phyloP scores from a whole-genome alignment of 2,329 filamentous ascomycete genomes.

The Colletotrichum sp. region DNA sequence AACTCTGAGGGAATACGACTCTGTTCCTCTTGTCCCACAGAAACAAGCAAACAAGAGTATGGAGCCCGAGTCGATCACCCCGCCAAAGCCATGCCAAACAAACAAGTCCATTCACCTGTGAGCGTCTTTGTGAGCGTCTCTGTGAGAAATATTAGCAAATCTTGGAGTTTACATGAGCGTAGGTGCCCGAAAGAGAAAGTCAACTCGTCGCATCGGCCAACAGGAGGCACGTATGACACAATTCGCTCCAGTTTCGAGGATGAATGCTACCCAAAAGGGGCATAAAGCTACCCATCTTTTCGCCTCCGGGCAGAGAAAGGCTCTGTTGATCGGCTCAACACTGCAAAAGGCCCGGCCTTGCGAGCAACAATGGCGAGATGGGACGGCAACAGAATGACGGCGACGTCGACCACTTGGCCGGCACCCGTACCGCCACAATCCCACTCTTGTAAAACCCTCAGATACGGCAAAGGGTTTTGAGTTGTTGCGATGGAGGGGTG shows the following conservation, averaged over 20 bases:
- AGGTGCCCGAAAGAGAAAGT: not conserved
- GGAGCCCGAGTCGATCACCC: conserved; percentile 7
- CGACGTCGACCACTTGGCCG: not conserved
- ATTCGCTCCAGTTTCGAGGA: not conserved
- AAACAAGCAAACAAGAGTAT: conserved; percentile 8
- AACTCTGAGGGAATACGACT: not conserved
- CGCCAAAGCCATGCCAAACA: not conserved
- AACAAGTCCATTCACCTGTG: not conserved
- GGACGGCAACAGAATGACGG: conserved; percentile 4
- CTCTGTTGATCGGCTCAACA: not conserved
- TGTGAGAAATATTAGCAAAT: not conserved
- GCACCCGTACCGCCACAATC: conserved; percentile 10
- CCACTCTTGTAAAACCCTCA: conserved; percentile 16
- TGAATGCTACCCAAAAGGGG: not conserved
- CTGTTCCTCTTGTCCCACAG: not conserved
- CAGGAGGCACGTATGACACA: not conserved
- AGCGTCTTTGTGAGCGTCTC: not conserved
- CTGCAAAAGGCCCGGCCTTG: conserved; percentile 9
- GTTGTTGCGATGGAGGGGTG: conserved; percentile 18
- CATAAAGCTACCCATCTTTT: not conserved
- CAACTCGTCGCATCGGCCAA: not conserved
- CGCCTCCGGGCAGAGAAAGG: not conserved
- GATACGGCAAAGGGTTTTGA: conserved; percentile 13
- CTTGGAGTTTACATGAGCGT: not conserved
- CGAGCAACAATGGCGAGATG: not conserved